Evolutionary conservation across 2,329 filamentous ascomycete species (phyloP), one percentile per base, ranked within the genome.

Genomic region (Beauveria sp.): DNA sequence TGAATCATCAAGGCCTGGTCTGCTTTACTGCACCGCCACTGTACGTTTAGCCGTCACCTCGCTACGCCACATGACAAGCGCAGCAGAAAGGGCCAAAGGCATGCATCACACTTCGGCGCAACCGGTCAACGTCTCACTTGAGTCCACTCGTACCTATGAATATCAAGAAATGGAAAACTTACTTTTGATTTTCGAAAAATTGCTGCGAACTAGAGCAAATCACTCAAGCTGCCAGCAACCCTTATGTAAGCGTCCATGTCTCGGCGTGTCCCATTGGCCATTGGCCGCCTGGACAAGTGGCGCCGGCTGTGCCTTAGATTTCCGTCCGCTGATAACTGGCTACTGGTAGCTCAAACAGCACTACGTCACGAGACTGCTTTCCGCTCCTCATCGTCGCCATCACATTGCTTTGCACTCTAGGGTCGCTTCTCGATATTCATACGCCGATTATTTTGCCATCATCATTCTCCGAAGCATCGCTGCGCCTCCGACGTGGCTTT

Each of bases 301-400:
- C 52, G 52, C 30, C 52, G 22, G 40, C 52, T 55, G 38, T 43
- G 38, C 52, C 40, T 38, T 16, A 38, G 34, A 38, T 38, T 16
- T 38, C 34, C 34, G 34, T 38, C 34, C 34, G 14, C 14, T 38
- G 14, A 10, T 34, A 14, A 5, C 12, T 38, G 14, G 34, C 34
- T 38, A 38, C 34, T 16, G 14, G 12, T 38, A 16, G 34, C 34
- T 38, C 34, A 5, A 38, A 6, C 24, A 18, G 12, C 38, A 34
- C 47, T 58, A 58, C 55, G 55, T 59, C 57, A 59, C 57, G 34
- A 59, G 57, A 59, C 47, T 40, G 20, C 24, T 16, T 50, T n/a
- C 30, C 34, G 0, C 28, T 40, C 28, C n/a, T 18, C n/a, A 7
- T 38, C 26, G 2, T 16, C 43, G n/a, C 46, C 55, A 40, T 22